phyloP scores from a whole-genome alignment of 164 flowering plant genomes.

The Chimonanthus praecox region DNA sequence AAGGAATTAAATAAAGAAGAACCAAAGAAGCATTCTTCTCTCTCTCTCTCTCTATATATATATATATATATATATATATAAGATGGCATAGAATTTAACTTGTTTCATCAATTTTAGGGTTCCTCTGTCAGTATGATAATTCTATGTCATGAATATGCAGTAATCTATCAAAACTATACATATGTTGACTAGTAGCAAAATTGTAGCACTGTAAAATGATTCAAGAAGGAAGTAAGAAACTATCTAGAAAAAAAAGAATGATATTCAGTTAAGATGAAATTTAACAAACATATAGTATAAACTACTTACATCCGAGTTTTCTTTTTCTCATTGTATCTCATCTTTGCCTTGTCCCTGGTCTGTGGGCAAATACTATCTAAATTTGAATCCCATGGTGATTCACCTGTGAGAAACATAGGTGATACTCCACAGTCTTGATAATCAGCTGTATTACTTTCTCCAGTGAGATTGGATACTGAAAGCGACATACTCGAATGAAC shows the following conservation, averaged over 20 bases:
- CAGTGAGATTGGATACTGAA: slow-evolving; percentile 47
- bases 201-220: not conserved
- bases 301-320: slow-evolving; percentile 54
- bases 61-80: too few relatives aligned
- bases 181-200: too few relatives aligned
- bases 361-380: slow-evolving; percentile 46
- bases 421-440: slow-evolving; percentile 74
- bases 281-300: not conserved
- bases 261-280: not conserved
- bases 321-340: slow-evolving; percentile 84
- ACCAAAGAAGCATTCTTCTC: too few relatives aligned
- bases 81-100: not conserved
- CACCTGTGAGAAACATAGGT: slow-evolving; percentile 39
- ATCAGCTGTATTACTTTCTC: slow-evolving; percentile 58
- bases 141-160: not conserved
- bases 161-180: too few relatives aligned
- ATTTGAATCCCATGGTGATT: slow-evolving; percentile 60
- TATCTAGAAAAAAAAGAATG: not conserved
- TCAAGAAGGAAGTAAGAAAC: not conserved
- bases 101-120: not conserved
- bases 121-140: not conserved
- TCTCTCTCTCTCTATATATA: too few relatives aligned
- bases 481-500: slow-evolving; percentile 40
- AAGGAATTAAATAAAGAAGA: too few relatives aligned
- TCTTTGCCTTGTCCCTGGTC: slow-evolving; percentile 66